A percentile compares a stretch with the other conserved stretches of the same genome.
phyloP scores from a whole-genome alignment of 441 rosid genomes.

The Pelargonium citronellum region DNA sequence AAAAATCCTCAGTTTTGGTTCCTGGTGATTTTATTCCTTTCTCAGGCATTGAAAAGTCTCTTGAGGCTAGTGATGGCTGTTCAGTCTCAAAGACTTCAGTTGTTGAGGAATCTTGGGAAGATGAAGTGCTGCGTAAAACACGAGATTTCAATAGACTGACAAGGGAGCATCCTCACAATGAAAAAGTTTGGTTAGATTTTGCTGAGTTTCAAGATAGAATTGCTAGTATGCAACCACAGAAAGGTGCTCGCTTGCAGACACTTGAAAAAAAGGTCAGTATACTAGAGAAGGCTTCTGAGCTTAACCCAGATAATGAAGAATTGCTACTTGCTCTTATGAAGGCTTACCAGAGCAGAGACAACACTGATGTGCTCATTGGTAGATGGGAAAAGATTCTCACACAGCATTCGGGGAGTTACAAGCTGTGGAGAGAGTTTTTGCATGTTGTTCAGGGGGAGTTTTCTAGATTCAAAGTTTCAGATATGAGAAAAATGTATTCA shows the following conservation, averaged over 20 bases:
- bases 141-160: constrained; percentile 67
- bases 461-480: constrained; percentile 89
- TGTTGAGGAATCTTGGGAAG: constrained; percentile 90
- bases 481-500: constrained; percentile 76
- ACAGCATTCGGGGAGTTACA: constrained; percentile 63
- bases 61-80: constrained; percentile 30
- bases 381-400: constrained; percentile 79
- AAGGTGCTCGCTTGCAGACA: constrained; percentile 77
- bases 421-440: constrained; percentile 80
- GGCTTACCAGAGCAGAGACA: constrained; percentile 77
- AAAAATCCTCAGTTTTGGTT: constrained; percentile 26
- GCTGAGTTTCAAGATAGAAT: constrained; percentile 74
- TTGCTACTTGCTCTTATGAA: constrained; percentile 68
- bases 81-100: constrained; percentile 26
- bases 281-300: constrained; percentile 81
- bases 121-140: constrained; percentile 70
- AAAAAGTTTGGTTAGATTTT: constrained; percentile 73
- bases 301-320: constrained; percentile 80
- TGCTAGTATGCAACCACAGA: constrained; percentile 63
- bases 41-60: constrained; percentile 30
- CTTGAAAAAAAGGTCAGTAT: constrained; percentile 92
- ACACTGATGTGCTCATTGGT: constrained; percentile 54
- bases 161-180: constrained; percentile 73
- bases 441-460: constrained; percentile 74
- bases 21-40: constrained; percentile 63